These are phyloP conservation scores for Thermoascus crustaceus DNA, from an alignment of 2,329 filamentous ascomycete species.

Conservation along the genomic window DNA sequence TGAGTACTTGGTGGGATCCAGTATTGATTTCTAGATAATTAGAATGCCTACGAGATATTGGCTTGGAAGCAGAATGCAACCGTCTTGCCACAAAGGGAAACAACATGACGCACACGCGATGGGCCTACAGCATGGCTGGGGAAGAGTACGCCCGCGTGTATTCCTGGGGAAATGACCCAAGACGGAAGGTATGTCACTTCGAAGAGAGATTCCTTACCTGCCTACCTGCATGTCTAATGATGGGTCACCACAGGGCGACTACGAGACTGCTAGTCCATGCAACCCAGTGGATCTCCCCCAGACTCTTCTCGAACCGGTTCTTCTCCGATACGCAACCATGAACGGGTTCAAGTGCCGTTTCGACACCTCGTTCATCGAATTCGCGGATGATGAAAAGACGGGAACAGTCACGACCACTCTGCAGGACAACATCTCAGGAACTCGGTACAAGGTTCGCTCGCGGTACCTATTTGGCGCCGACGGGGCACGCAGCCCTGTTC, in stretches of 20 bases:
- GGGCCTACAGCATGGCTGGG: conserved; percentile 46
- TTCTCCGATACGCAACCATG: conserved; percentile 34
- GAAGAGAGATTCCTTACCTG: not conserved
- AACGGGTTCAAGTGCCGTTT: conserved; percentile 45
- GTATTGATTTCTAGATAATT: not conserved
- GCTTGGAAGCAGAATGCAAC: conserved; percentile 37
- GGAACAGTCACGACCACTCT: conserved; percentile 24
- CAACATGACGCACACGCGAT: conserved; percentile 45
- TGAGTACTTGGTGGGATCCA: not conserved
- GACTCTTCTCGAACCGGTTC: conserved; percentile 42
- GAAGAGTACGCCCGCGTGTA: conserved; percentile 44
- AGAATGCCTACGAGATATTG: conserved; percentile 49
- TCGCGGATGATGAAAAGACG: conserved; percentile 19
- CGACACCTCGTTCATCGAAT: conserved; percentile 32
- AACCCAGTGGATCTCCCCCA: conserved; percentile 39
- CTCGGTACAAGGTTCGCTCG: conserved; percentile 40
- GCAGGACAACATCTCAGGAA: conserved; percentile 28
- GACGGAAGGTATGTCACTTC: conserved; percentile 23
- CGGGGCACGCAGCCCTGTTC: conserved; percentile 41
- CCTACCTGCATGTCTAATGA: no score
- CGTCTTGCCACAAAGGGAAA: conserved; percentile 30
- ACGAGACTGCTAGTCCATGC: conserved; percentile 38
- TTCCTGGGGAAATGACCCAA: conserved; percentile 45
- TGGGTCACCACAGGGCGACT: conserved; percentile 33
- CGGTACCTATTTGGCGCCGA: conserved; percentile 55